Base-by-base conservation (phyloP, 169 alveolate genomes). In the Plasmodium malariae region DNA sequence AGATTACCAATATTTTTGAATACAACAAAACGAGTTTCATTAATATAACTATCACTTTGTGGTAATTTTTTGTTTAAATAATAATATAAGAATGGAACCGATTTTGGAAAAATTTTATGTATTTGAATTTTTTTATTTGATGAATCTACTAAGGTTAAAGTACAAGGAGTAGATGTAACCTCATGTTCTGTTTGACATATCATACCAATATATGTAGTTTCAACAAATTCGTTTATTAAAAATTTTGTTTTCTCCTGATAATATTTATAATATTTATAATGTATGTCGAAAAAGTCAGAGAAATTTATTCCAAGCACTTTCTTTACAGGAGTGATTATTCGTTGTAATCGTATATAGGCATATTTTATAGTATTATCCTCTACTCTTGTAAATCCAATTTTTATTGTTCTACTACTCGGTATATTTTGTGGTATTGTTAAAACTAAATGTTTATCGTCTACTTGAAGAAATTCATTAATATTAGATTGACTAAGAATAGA, bases 151-250 rank as follows among this genome's bases (percentile, higher is more conserved):
- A 76, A 21, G 4, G 74, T 40, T 0, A 76, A 49, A 0, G 45
- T 26, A 28, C 88, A 76, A 2, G 74, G 74, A 12, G 45, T 17
- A 1, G 62, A 19, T 3, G 40, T 43, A 9, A 48, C 40, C 30
- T 76, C 68, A 2, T 60, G 4, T 14, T 60, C 48, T 3, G 76
- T 76, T 60, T 76, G 69, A 43, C 88, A 76, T 19, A 76, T 65
- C 65, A 76, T 60, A 19, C 88, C 88, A 11, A 76, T 43, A 34
- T 76, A 76, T 12, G 60, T 40, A 0, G 88, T 76, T 36, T 76
- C 88, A 32, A 28, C 19, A 76, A 76, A 76, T 26, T 76, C 76
- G 11, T 76, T 76, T 19, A 76, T 12, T 19, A 76, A 9, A 49
- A 59, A 76, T 40, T 43, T 76, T 6, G 40, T 36, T 11, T 45